Base-by-base conservation (phyloP, 108 stramenopile genomes). In the Nannochloropsis oceanica region DNA sequence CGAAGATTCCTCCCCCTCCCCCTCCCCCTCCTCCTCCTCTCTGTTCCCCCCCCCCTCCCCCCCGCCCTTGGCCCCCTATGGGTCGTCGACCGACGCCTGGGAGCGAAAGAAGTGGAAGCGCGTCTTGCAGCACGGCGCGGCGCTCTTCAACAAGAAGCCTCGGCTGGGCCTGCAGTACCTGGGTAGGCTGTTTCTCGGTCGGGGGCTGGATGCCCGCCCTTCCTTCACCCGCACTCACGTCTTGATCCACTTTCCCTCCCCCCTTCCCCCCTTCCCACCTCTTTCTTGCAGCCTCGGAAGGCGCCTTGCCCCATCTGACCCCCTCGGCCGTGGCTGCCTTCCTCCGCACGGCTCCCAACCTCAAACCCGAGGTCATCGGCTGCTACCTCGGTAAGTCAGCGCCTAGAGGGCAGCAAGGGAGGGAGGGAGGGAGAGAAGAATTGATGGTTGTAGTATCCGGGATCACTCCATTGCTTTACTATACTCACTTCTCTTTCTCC, bases 331-430 rank as follows among this genome's bases (percentile, higher is more conserved):
- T 97, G 43, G 96, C 96, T 44, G 84, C 86, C 0, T 98, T 97
- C 85, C 90, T 98, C 25, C 93, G 97, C 26, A 93, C 93, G 83
- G 95, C 94, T 0, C 91, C 96, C 85, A 95, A 95, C 24, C 91
- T 98, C 81, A 93, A 95, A 84, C 97, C 96, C 85, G 90, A 90
- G 25, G 93, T 91, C 26, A 93, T 97, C 25, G 97, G 97, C 13
- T 90, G 91, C 25, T 98, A 95, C 86, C 91, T 98, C 12, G 97
- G 97, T 0, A 94, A 95, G 83, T 84, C 91, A 43, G 97, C n/a
- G n/a, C n/a, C n/a, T n/a, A n/a, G n/a, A n/a, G n/a, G n/a, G n/a
- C n/a, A n/a, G n/a, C n/a, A n/a, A n/a, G n/a, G n/a, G n/a, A n/a
- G n/a, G n/a, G n/a, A n/a, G n/a, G n/a, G n/a, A n/a, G n/a, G n/a